Conservation (phyloP, 805 yeast genomes). For the Candida argentea region DNA sequence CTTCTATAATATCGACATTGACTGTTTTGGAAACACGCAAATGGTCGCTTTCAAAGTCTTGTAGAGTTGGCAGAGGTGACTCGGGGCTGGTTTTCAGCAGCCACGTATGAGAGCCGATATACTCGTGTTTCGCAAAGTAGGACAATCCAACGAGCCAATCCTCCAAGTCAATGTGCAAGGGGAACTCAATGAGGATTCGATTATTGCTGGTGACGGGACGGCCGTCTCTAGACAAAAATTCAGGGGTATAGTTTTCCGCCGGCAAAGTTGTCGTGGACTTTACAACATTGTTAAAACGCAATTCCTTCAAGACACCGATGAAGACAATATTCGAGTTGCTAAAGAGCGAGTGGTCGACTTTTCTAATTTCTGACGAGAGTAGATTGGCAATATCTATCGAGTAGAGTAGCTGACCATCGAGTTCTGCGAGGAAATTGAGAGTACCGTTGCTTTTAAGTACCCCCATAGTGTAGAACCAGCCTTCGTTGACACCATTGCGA, state of each 20-base stretch:
- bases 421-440: constrained; percentile 49
- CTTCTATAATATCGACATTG: constrained; percentile 54
- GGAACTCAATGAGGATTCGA: constrained; percentile 50
- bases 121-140: constrained; percentile 54
- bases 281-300: constrained; percentile 35
- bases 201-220: constrained; percentile 21
- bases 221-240: constrained; percentile 25
- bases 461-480: constrained; percentile 70
- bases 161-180: constrained; percentile 58
- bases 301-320: constrained; percentile 44
- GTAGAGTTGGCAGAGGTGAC: constrained; percentile 4
- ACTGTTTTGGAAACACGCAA: constrained; percentile 47
- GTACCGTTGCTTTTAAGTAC: constrained; percentile 55
- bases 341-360: constrained; percentile 53
- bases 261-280: constrained; percentile 18
- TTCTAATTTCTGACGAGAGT: constrained; percentile 51
- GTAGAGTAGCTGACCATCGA: constrained; percentile 53
- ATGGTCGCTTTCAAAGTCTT: constrained; percentile 9
- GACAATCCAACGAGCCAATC: constrained; percentile 67
- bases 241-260: constrained; percentile 12
- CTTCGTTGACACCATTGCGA: constrained; percentile 26
- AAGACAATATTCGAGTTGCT: constrained; percentile 49
- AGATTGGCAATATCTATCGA: constrained; percentile 45
- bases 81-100: too few species aligned
- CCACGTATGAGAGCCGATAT: constrained; percentile 21